Evolutionary conservation across 169 alveolate species (phyloP).

Genomic region (Condylostoma magnum): DNA sequence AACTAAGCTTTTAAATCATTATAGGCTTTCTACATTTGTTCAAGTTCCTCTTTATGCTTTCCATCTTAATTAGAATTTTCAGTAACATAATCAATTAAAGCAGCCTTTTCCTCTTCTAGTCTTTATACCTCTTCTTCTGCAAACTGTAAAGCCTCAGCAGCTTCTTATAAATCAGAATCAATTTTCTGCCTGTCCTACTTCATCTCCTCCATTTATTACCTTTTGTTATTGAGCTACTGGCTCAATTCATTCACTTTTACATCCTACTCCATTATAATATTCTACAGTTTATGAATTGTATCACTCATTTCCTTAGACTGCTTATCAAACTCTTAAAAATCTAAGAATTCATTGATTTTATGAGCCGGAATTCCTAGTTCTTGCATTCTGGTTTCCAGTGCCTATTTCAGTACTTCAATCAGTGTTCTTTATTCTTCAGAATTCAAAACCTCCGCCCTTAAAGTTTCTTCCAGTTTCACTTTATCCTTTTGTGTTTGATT

Average conservation of each 20-base stretch:
- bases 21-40: neutral
- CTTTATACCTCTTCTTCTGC: conserved; percentile 36
- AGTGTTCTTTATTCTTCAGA: conserved; percentile 54
- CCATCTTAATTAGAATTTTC: conserved; percentile 32
- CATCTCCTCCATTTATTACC: conserved; percentile 25
- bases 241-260: conserved; percentile 40
- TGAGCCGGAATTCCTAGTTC: conserved; percentile 39
- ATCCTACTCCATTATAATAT: conserved; percentile 24
- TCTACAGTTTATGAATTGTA: conserved; percentile 10
- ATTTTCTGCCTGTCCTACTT: conserved; percentile 30
- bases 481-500: conserved; percentile 2
- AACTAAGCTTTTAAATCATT: neutral
- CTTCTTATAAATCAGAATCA: conserved; percentile 30
- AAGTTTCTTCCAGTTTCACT: neutral
- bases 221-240: conserved; percentile 27
- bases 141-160: conserved; percentile 23
- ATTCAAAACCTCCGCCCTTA: conserved; percentile 36
- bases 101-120: conserved; percentile 42
- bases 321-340: conserved; percentile 44
- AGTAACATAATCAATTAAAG: conserved; percentile 43
- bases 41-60: conserved; percentile 8
- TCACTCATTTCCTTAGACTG: conserved; percentile 30
- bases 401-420: conserved; percentile 49
- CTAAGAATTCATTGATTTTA: conserved; percentile 36
- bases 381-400: conserved; percentile 49